Conservation (phyloP, 2,329 filamentous ascomycete species). For the Colletotrichum siamense region DNA sequence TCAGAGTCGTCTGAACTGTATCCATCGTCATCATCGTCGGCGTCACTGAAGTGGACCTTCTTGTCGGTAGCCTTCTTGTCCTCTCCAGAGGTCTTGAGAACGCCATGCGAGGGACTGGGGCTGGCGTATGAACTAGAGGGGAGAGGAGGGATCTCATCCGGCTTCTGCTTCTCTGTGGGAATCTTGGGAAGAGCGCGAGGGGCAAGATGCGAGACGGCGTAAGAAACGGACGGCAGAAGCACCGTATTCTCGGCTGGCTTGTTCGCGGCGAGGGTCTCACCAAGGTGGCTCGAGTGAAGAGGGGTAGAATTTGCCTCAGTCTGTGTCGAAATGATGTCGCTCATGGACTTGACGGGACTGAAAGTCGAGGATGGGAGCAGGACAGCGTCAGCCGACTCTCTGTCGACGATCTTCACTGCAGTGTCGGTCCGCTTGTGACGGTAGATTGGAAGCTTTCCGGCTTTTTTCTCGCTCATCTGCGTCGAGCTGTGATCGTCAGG, state of each 20-base stretch:
- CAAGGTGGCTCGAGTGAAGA: background rate
- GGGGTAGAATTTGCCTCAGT: background rate
- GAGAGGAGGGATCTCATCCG: background rate
- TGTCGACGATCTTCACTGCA: slow-evolving; percentile 4
- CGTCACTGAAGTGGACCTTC: slow-evolving; percentile 1
- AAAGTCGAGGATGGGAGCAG: background rate
- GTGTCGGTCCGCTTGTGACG: slow-evolving; percentile 9
- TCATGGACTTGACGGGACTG: background rate
- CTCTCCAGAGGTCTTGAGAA: background rate
- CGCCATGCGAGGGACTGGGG: background rate
- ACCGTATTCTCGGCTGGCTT: background rate
- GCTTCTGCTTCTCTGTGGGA: background rate
- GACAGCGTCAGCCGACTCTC: background rate
- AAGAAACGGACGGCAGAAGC: background rate
- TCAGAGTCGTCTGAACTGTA: background rate
- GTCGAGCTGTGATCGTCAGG: background rate
- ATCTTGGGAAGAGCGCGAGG: background rate
- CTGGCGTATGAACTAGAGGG: background rate
- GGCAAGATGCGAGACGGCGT: background rate
- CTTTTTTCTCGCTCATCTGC: background rate
- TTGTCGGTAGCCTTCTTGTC: slow-evolving; percentile 3
- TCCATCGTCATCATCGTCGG: background rate
- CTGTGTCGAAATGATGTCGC: background rate
- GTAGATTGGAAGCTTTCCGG: background rate
- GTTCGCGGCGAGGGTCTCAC: background rate